Base-by-base conservation (phyloP, 768 basidiomycete genomes). In the Collybiopsis confluens region DNA sequence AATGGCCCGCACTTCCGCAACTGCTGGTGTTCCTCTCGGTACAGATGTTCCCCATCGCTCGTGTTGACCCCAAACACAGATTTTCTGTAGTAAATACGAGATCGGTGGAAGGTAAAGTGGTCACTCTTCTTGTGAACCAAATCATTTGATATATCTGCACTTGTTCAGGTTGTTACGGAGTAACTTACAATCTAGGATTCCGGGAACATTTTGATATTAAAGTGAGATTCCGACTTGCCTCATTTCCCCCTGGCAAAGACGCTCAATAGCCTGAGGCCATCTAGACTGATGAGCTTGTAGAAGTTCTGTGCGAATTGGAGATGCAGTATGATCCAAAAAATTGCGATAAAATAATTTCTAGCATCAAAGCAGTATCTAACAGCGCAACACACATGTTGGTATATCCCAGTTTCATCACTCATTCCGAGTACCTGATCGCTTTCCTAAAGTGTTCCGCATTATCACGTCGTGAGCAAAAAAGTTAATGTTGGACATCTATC, bases 1-100 rank as follows among this genome's bases (percentile, higher is more conserved):
- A 81, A 60, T 84, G 83, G 81, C 85, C 85, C 20, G 77, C 83
- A 16, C 72, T 89, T n/a, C 86, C 86, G 30, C 72, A 76, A 2
- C 76, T 87, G 24, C 78, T 83, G 16, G 84, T 88, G 35, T 88
- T 88, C 67, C 70, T 87, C 15, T 81, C 83, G 0, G 78, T 84
- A 27, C 73, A 73, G 27, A 66, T 82, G 30, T 70, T 81, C 4
- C 78, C 82, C 5, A 63, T 76, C 5, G 71, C 83, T 3, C 72
- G 74, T 43, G 76, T 87, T 9, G 62, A 74, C 0, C 48, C 61
- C 1, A 73, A 75, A 18, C 77, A 85, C 27, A 75, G 79, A 5
- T 87, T 83, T 61, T 68, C 74, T 2, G 74, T 86, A 18, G 74
- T 70, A 33, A 86, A 83, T 63, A 81, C 83, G 40, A 73, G 80